phyloP scores from a whole-genome alignment of 441 rosid genomes.

The Adansonia madagascariensis region DNA sequence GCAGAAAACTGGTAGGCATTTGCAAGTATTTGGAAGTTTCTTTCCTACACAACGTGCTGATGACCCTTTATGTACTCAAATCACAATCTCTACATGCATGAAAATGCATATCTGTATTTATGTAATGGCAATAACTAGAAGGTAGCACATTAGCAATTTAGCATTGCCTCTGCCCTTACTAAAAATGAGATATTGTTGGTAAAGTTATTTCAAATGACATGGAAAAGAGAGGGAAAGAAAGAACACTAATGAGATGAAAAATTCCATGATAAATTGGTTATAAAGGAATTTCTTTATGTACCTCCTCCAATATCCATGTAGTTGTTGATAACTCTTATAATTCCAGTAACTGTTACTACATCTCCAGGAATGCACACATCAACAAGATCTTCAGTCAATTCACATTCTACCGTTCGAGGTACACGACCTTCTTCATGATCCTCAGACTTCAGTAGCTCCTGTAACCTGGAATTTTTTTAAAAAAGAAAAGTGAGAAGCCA shows the following conservation, averaged over 20 bases:
- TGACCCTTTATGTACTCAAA: slow-evolving; percentile 8
- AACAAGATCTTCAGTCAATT: slow-evolving; percentile 90
- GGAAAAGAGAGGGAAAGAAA: neutral
- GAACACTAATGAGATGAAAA: neutral
- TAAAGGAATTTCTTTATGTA: slow-evolving; percentile 35
- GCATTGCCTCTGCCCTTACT: neutral
- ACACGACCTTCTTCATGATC: slow-evolving; percentile 99
- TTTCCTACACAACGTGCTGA: neutral
- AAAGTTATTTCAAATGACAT: slow-evolving; percentile 14
- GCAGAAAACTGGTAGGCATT: slow-evolving; percentile 21
- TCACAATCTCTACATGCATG: neutral
- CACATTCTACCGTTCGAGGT: slow-evolving; percentile 98
- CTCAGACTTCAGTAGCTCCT: slow-evolving; percentile 75
- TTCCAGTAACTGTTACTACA: slow-evolving; percentile 95
- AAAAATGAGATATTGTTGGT: neutral
- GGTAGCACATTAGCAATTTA: neutral
- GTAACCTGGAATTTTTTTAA: slow-evolving; percentile 53
- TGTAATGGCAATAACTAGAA: neutral
- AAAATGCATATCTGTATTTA: neutral
- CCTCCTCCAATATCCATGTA: slow-evolving; percentile 99
- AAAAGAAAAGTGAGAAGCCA: neutral
- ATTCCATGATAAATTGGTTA: slow-evolving; percentile 3
- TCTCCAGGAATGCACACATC: slow-evolving; percentile 96
- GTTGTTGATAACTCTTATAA: slow-evolving; percentile 83
- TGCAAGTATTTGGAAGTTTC: neutral